Evolutionary conservation across 2,329 filamentous ascomycete genomes (phyloP), one percentile per base, ranked within the genome.

Genomic region (Phaeosphaeria sp.): DNA sequence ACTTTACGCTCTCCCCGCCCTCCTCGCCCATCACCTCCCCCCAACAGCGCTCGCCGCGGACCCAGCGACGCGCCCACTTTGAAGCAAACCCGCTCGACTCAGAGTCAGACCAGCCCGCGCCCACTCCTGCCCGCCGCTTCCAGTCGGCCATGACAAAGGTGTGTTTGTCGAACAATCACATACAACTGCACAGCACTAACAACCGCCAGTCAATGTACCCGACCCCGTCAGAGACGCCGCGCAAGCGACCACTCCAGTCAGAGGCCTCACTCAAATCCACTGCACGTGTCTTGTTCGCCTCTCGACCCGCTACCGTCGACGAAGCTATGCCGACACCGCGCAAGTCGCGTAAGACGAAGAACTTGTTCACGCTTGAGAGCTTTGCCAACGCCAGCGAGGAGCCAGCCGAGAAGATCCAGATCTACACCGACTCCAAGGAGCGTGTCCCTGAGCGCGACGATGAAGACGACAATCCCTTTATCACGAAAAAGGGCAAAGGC

Each of bases 391-490:
- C 85, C 7, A 20, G 6, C 25, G 71, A 69, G 77, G 84, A 87
- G 50, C 83, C 85, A n/a, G 78, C 82, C 7, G 83, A 86, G 4
- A 74, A 79, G 53, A 90, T 93, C 65, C 76, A 85, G 63, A 91
- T 94, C 69, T 94, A 88, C 72, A 93, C 89, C 42, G 91, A 95
- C 74, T 87, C 90, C 0, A 89, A 92, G 63, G 93, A 96, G 65
- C 83, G 85, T 46, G 77, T 93, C 43, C 91, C 91, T 20, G 84
- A 87, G 62, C 79, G 86, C 43, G 90, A 92, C 67, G 73, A 78
- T n/a, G 87, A 83, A 64, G 78, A 81, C 6, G 87, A 89, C 23
- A 95, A 94, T 72, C 91, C 91, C 1, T 95, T 94, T 74, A 84
- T 87, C 59, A 85, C 83, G 52, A 80, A 81, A 69, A 58, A 75